A percentile compares a stretch with the other conserved stretches of the same genome.
Evolutionary conservation across 345 rosid species (phyloP).

Genomic region (Eucalyptus polyanthemos): DNA sequence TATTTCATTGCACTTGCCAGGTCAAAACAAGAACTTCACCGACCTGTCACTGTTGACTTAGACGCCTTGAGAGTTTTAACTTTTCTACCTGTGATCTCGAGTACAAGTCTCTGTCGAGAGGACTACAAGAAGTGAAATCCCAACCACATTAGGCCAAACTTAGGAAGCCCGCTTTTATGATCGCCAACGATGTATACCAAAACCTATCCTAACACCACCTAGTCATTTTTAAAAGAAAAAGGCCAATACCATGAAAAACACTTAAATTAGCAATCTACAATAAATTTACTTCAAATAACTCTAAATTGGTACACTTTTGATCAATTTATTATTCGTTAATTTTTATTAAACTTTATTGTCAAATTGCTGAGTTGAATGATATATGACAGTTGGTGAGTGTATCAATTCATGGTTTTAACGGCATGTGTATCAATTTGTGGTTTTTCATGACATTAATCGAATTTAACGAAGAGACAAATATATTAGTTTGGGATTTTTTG

Average conservation of each 20-base stretch:
- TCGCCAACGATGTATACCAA: background rate
- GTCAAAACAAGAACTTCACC: background rate
- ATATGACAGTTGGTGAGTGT: accelerated
- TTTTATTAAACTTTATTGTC: accelerated
- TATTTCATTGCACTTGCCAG: background rate
- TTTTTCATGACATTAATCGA: too few relatives aligned
- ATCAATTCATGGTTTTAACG: accelerated
- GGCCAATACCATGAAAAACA: accelerated
- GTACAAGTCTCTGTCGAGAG: background rate
- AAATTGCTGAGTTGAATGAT: accelerated
- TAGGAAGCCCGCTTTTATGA: background rate
- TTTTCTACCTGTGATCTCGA: background rate
- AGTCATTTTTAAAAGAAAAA: accelerated
- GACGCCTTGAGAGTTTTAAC: background rate
- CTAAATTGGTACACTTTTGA: accelerated
- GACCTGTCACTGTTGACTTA: background rate
- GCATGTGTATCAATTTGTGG: accelerated
- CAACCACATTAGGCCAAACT: background rate
- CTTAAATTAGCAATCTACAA: accelerated
- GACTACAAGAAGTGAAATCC: background rate
- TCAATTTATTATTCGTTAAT: accelerated
- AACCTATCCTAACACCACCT: background rate
- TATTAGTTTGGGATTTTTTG: too few relatives aligned
- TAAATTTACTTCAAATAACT: accelerated
- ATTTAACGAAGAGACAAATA: too few relatives aligned